phyloP scores from a whole-genome alignment of 2,329 filamentous ascomycete genomes.

The Aspergillus sojae region DNA sequence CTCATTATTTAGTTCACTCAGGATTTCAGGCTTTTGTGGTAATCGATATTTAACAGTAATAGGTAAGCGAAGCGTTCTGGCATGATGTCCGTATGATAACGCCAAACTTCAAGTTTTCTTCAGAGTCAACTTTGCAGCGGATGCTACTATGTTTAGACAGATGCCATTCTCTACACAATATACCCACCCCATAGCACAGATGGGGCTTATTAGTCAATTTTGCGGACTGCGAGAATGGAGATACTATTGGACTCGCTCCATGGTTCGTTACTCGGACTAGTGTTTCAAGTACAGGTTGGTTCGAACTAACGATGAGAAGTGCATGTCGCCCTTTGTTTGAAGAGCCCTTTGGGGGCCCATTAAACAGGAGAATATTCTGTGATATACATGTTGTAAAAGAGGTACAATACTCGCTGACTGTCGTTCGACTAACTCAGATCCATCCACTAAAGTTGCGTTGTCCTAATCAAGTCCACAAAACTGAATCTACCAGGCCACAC shows the following conservation, averaged over 20 bases:
- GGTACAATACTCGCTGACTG: neutral
- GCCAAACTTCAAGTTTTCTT: too few species aligned
- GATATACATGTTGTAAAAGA: neutral
- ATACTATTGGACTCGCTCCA: neutral
- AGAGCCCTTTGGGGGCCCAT: neutral
- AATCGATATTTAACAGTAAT: too few species aligned
- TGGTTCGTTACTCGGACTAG: neutral
- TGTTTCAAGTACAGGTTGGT: neutral
- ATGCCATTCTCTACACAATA: too few species aligned
- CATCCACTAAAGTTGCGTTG: neutral
- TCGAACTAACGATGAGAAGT: neutral
- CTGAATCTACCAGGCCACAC: slow-evolving; percentile 19
- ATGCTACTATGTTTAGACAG: too few species aligned
- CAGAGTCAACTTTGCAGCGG: too few species aligned
- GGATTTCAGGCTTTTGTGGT: too few species aligned
- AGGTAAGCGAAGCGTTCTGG: accelerated
- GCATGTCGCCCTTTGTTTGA: neutral
- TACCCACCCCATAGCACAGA: too few species aligned
- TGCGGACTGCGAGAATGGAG: too few species aligned
- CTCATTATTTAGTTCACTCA: too few species aligned
- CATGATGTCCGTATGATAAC: too few species aligned
- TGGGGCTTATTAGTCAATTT: too few species aligned
- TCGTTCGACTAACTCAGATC: too few species aligned
- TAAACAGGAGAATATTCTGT: neutral
- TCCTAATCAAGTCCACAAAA: neutral